Evolutionary conservation across 768 basidiomycete genomes (phyloP), one percentile per base, ranked within the genome.

Genomic region (Lanmaoa pseudosensibilis): DNA sequence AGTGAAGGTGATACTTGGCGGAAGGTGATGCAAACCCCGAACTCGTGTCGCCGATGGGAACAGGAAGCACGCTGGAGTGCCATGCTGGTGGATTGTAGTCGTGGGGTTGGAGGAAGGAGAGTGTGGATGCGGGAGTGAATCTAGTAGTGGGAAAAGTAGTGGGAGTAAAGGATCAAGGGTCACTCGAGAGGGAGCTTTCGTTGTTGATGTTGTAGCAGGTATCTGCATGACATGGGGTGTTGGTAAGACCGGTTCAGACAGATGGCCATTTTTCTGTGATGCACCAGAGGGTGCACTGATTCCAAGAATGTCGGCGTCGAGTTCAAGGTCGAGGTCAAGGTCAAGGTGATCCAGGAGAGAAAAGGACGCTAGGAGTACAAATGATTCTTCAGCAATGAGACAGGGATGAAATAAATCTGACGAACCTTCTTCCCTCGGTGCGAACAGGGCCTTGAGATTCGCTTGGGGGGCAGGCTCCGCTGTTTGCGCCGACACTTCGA

Each of bases 311-410:
- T 83, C 83, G n/a, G 83, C 80, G 50, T 88, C 87, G 16, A 88
- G 74, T 46, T 88, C 88, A 33, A 85, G 75, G 57, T 92, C 90
- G 21, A 92, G 75, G 47, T 89, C 85, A 32, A 92, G 80, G 54
- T 90, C 85, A 36, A 92, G 80, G 58, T 91, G 85, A 0, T 80
- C 81, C 5, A 92, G 76, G n/a, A 92, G 76, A 12, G 91, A 91
- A 71, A 92, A 92, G 19, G 82, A 82, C 40, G 73, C 86, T 87
- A 56, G 6, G 9, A 46, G 43, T 11, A 33, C 7, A 39, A 44
- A 16, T 16, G 1, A 45, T 13, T n/a, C 3, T 33, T 65, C 32
- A 50, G 27, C 7, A 34, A 38, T 4, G 12, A 46, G n/a, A 43
- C 8, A 34, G 27, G 15, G 12, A 37, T 21, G 2, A 25, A 33